Evolutionary conservation across 495 filamentous ascomycete genomes (phyloP).

Genomic region (Xylaria castorea): DNA sequence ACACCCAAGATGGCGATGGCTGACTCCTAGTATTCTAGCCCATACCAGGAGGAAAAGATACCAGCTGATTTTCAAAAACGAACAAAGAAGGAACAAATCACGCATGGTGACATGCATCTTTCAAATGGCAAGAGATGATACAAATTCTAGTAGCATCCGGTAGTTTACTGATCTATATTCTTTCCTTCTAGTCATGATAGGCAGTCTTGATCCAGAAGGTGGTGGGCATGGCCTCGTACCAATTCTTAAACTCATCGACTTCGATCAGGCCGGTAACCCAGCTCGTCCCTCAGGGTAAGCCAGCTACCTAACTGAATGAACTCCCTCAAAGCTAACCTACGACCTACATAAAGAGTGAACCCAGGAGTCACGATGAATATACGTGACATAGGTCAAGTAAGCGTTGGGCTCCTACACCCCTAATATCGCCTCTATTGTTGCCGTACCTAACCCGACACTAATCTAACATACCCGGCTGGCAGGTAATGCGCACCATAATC

Average conservation of each 20-base stretch:
- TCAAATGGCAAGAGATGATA: background rate
- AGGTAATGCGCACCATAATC: conserved; percentile 3
- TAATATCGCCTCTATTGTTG: background rate
- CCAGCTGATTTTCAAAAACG: background rate
- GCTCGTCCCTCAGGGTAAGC: background rate
- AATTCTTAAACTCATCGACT: conserved; percentile 10
- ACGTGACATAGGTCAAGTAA: background rate
- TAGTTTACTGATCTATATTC: background rate
- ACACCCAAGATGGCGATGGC: background rate
- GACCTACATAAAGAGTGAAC: background rate
- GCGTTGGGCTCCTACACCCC: background rate
- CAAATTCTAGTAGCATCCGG: no score
- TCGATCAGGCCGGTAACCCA: background rate
- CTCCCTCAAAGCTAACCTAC: background rate
- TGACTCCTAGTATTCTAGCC: background rate
- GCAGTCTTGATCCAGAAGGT: conserved; percentile 5
- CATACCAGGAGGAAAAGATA: background rate
- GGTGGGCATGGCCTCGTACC: background rate
- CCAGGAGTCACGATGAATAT: background rate
- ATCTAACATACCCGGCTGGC: background rate
- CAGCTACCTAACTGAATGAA: background rate
- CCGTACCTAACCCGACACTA: background rate
- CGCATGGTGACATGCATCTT: background rate
- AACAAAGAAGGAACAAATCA: background rate
- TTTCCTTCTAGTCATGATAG: conserved; percentile 10